A percentile compares a stretch with the other conserved stretches of the same genome.
Conservation (phyloP, 305 asterid genomes). For the Rubia peregrina region DNA sequence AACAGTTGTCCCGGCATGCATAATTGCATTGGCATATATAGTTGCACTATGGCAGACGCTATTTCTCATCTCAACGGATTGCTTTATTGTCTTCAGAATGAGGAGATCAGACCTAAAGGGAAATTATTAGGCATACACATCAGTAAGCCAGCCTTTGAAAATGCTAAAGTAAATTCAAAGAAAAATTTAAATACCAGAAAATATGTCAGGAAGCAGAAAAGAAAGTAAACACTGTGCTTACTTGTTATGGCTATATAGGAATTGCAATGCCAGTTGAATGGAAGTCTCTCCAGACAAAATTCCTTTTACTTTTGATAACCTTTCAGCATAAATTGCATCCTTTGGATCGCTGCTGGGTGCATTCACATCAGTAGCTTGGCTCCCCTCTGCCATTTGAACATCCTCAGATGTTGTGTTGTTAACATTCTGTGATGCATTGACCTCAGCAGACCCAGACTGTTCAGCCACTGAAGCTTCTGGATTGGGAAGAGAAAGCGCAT, state of each 20-base stretch:
- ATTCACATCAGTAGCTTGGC: constrained; percentile 32
- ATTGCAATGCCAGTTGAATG: constrained; percentile 90
- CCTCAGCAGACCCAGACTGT: constrained; percentile 39
- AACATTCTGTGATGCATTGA: constrained; percentile 34
- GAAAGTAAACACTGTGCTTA: constrained; percentile 29
- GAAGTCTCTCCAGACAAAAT: constrained; percentile 93
- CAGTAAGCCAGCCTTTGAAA: constrained; percentile 6
- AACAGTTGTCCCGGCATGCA: constrained; percentile 99
- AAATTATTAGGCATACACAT: constrained; percentile 19
- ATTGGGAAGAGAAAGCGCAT: constrained; percentile 54
- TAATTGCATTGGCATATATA: constrained; percentile 90
- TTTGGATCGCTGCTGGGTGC: constrained; percentile 30
- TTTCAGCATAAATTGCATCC: constrained; percentile 46
- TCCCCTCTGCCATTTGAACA: constrained; percentile 51
- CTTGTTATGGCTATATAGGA: constrained; percentile 93
- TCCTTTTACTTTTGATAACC: constrained; percentile 64
- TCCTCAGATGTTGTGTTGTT: constrained; percentile 40
- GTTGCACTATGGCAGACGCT: constrained; percentile 99
- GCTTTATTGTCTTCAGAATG: constrained; percentile 94
- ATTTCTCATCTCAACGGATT: constrained; percentile 95
- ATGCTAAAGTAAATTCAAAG: constrained; percentile 6
- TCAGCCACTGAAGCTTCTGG: constrained; percentile 38
- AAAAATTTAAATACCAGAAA: background rate
- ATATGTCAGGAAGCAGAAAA: constrained; percentile 1
- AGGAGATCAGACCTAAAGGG: constrained; percentile 88